A percentile compares a stretch with the other conserved stretches of the same genome.
Conservation (phyloP, 306 rosid species). For the Cercis canadensis region DNA sequence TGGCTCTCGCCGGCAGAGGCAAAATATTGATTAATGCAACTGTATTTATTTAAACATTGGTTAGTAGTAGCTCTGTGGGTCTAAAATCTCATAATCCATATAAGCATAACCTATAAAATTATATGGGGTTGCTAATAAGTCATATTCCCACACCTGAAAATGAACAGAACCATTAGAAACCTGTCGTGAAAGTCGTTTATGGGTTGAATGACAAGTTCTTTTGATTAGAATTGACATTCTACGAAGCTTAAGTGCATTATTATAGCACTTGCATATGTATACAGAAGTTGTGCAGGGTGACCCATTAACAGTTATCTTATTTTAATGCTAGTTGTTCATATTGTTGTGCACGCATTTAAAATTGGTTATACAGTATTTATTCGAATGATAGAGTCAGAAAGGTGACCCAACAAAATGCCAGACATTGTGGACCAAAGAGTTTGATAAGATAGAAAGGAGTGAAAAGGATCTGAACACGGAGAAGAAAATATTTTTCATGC, state of each 20-base stretch:
- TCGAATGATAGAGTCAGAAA: not conserved
- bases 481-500: too few relatives aligned
- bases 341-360: not conserved
- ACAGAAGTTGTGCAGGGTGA: not conserved
- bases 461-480: too few relatives aligned
- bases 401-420: too few relatives aligned
- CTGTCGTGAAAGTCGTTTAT: constrained; percentile 24
- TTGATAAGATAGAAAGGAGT: too few relatives aligned
- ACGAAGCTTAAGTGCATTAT: too few relatives aligned
- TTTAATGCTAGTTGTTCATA: constrained; percentile 27
- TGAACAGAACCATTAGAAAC: constrained; percentile 28
- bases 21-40: not conserved
- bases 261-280: constrained; percentile 5
- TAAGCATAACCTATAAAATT: too few relatives aligned
- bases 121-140: too few relatives aligned
- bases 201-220: constrained; percentile 24
- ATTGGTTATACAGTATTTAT: not conserved
- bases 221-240: too few relatives aligned
- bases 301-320: constrained; percentile 34
- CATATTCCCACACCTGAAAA: constrained; percentile 37
- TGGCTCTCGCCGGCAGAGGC: not conserved
- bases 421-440: too few relatives aligned
- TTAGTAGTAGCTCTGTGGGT: too few relatives aligned
- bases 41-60: not conserved
- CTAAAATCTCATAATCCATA: too few relatives aligned